A percentile compares a stretch with the other conserved stretches of the same genome.
Evolutionary conservation across 371 early-diverging fungal species (phyloP).

Genomic region (Apophysomyces trapeziformis): DNA sequence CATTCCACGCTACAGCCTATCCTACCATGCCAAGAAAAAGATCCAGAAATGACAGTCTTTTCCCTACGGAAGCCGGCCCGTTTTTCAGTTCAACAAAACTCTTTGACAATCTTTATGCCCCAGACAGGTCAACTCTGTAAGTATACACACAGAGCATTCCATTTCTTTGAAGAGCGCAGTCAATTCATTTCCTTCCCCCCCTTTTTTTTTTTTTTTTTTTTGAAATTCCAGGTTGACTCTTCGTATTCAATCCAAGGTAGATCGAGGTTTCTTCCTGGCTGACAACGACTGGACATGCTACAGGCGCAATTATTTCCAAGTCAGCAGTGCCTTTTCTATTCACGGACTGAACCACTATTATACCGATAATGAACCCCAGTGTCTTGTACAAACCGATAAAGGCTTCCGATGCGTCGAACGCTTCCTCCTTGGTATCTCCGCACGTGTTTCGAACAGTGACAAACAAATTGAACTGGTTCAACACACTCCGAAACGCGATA

Average conservation of each 20-base stretch:
- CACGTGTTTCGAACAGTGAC: constrained; percentile 58
- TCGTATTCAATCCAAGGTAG: constrained; percentile 60
- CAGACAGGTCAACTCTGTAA: constrained; percentile 54
- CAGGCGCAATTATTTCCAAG: constrained; percentile 88
- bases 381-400: constrained; percentile 47
- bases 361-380: constrained; percentile 47
- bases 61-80: constrained; percentile 40
- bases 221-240: constrained; percentile 21
- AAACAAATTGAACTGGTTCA: constrained; percentile 77
- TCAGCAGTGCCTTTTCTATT: constrained; percentile 68
- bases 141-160: constrained; percentile 9
- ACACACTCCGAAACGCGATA: constrained; percentile 88
- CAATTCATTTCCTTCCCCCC: constrained; percentile 4
- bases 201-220: too few species aligned
- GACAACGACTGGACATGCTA: constrained; percentile 88
- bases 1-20: constrained; percentile 38
- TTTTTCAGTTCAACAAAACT: constrained; percentile 61
- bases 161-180: not conserved
- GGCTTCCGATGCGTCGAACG: constrained; percentile 30
- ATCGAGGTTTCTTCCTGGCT: constrained; percentile 77
- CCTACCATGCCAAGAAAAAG: constrained; percentile 39
- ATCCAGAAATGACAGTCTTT: constrained; percentile 33
- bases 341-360: constrained; percentile 42
- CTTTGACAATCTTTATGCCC: constrained; percentile 51
- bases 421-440: constrained; percentile 70